Percentiles rank a stretch among this genome's conserved stretches.
phyloP scores from a whole-genome alignment of 345 rosid species.

The Xanthoceras sorbifolium region DNA sequence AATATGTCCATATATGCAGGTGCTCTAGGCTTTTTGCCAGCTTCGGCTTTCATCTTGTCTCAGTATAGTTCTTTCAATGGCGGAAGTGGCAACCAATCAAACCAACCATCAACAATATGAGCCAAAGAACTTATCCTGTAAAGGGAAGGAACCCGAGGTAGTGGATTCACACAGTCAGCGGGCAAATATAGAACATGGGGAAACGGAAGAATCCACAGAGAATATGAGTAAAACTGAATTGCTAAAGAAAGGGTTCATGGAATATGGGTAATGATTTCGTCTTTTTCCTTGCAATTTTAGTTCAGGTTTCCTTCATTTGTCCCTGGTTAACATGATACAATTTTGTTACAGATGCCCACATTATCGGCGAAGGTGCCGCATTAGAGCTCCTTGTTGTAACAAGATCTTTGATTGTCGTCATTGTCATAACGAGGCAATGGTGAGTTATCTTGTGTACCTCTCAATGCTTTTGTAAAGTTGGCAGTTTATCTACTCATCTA shows the following conservation, averaged over 20 bases:
- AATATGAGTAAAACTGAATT: constrained; percentile 24
- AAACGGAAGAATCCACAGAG: constrained; percentile 22
- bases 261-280: constrained; percentile 57
- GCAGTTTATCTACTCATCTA: background rate
- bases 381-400: constrained; percentile 88
- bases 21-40: constrained; percentile 38
- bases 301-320: background rate
- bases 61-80: constrained; percentile 42
- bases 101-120: constrained; percentile 26
- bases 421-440: constrained; percentile 85
- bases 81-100: constrained; percentile 25
- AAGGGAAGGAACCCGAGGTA: constrained; percentile 22
- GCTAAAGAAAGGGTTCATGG: constrained; percentile 56
- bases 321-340: background rate
- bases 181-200: constrained; percentile 24
- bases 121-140: constrained; percentile 4
- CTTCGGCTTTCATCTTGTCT: constrained; percentile 35
- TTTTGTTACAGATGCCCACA: constrained; percentile 61
- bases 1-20: constrained; percentile 62
- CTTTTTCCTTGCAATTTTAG: background rate
- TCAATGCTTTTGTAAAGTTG: background rate
- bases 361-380: constrained; percentile 69
- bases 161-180: constrained; percentile 17
- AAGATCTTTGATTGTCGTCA: constrained; percentile 86
- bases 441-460: constrained; percentile 16